These are phyloP conservation scores for Zasmidium angulare DNA, from an alignment of 2,329 filamentous ascomycete genomes.

Conservation along the genomic window DNA sequence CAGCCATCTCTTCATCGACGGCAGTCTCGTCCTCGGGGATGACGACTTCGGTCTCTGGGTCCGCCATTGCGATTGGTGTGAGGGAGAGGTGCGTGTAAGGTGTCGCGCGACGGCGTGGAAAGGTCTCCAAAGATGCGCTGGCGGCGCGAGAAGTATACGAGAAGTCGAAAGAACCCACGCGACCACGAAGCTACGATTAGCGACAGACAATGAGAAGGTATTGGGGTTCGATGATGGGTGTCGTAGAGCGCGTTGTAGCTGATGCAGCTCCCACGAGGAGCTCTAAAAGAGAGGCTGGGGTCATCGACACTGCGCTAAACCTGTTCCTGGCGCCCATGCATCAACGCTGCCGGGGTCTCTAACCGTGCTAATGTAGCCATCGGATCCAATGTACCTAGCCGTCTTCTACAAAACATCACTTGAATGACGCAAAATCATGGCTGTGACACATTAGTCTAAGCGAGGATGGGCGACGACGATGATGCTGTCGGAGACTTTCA, in stretches of 20 bases:
- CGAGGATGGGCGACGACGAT: too few relatives aligned
- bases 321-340: neutral
- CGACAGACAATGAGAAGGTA: neutral
- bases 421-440: too few relatives aligned
- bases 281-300: neutral
- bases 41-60: conserved; percentile 30
- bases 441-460: too few relatives aligned
- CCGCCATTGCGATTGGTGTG: conserved; percentile 28
- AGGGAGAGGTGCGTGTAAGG: neutral
- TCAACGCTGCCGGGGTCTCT: neutral
- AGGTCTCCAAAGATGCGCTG: neutral
- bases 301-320: neutral
- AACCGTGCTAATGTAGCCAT: neutral
- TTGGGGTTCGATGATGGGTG: neutral
- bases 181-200: neutral
- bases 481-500: too few relatives aligned
- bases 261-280: neutral
- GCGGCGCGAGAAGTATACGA: neutral
- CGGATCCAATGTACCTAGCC: neutral
- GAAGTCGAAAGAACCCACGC: neutral
- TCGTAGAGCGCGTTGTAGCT: neutral
- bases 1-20: conserved; percentile 53
- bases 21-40: conserved; percentile 36
- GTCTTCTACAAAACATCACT: too few relatives aligned
- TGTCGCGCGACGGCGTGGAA: neutral